Percentiles rank a stretch among this genome's conserved stretches.
These are phyloP conservation scores for Fonsecaea monophora DNA, from an alignment of 2,329 filamentous ascomycete genomes.

Conservation along the genomic window DNA sequence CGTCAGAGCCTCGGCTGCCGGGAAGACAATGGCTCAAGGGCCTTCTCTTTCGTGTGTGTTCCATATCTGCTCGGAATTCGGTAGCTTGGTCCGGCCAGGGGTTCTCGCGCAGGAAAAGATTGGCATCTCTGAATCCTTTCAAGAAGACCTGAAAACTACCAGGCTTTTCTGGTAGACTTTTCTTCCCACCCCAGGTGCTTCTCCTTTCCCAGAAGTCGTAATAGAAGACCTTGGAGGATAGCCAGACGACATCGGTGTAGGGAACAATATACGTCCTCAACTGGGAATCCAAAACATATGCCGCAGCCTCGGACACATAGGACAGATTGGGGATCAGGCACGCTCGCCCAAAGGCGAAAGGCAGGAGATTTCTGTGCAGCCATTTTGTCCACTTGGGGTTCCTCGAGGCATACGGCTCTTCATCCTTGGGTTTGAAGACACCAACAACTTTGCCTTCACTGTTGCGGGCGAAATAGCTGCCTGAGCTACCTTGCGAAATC, in stretches of 20 bases:
- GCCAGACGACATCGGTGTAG: conserved; percentile 91
- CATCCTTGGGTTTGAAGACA: conserved; percentile 98
- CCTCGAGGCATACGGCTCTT: conserved; percentile 94
- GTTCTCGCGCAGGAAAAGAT: conserved; percentile 90
- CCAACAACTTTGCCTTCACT: conserved; percentile 91
- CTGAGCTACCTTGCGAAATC: conserved; percentile 96
- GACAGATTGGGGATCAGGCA: conserved; percentile 97
- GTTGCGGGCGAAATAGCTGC: conserved; percentile 96
- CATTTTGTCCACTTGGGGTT: conserved; percentile 99
- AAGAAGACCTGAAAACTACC: conserved; percentile 98
- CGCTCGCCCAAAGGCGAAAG: conserved; percentile 93
- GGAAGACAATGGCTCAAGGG: conserved; percentile 86
- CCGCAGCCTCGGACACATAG: conserved; percentile 96
- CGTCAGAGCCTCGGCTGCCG: conserved; percentile 63
- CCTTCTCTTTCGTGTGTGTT: conserved; percentile 71
- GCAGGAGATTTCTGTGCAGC: conserved; percentile 97
- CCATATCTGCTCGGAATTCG: conserved; percentile 72
- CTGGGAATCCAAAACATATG: conserved; percentile 91
- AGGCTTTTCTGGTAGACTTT: conserved; percentile 83
- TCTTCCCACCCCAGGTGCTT: conserved; percentile 85
- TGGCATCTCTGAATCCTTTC: conserved; percentile 96
- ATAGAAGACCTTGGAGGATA: conserved; percentile 96
- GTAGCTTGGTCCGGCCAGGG: conserved; percentile 90
- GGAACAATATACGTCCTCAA: conserved; percentile 90
- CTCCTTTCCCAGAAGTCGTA: conserved; percentile 97